A percentile compares a stretch with the other conserved stretches of the same genome.
These are phyloP conservation scores for Wickerhamiella sorbophila DNA, from an alignment of 805 yeast species.

Conservation along the genomic window DNA sequence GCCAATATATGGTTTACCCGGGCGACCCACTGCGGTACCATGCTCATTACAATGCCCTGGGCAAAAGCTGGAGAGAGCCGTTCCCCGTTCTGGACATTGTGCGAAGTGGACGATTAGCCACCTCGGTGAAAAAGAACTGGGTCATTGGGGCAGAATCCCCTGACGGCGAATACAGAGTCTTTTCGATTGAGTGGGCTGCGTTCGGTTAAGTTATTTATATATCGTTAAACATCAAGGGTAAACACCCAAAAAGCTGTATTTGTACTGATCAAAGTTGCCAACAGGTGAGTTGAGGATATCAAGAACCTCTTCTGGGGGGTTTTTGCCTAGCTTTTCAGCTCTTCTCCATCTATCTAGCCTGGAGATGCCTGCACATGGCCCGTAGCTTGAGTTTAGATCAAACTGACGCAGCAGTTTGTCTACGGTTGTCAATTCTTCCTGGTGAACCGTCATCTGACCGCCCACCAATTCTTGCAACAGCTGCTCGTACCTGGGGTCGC, in stretches of 20 bases:
- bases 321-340: constrained; percentile 24
- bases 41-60: constrained; percentile 63
- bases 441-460: constrained; percentile 19
- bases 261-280: constrained; percentile 3
- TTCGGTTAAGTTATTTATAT: constrained; percentile 44
- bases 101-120: constrained; percentile 82
- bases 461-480: constrained; percentile 6
- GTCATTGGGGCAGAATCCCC: constrained; percentile 30
- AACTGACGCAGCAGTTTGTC: constrained; percentile 24
- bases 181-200: constrained; percentile 92
- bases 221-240: neutral
- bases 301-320: constrained; percentile 25
- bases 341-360: constrained; percentile 28
- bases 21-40: constrained; percentile 90
- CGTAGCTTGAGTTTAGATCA: constrained; percentile 24
- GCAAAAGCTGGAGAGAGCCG: constrained; percentile 35
- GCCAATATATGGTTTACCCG: constrained; percentile 77
- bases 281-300: constrained; percentile 20
- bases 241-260: constrained; percentile 1
- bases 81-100: constrained; percentile 46
- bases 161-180: constrained; percentile 29
- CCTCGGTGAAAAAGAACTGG: constrained; percentile 82
- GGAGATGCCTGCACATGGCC: constrained; percentile 29
- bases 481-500: neutral
- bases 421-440: constrained; percentile 17